Evolutionary conservation across 2,329 filamentous ascomycete genomes (phyloP).

Genomic region (Nemania bipapillata): DNA sequence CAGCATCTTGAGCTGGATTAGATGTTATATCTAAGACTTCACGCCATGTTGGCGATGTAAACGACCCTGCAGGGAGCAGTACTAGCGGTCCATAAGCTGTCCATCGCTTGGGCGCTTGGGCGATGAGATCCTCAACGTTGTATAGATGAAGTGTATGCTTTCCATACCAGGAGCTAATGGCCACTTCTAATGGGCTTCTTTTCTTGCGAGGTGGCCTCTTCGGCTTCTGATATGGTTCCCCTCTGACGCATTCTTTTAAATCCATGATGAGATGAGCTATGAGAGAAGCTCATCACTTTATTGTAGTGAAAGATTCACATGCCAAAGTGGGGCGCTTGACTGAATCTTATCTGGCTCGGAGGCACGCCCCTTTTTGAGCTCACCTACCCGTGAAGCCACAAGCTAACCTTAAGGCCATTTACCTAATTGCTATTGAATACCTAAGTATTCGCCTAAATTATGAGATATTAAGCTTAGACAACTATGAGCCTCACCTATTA

Average conservation of each 20-base stretch:
- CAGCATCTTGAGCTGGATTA: background rate
- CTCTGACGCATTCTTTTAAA: background rate
- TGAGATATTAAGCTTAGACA: too few relatives aligned
- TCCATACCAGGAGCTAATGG: constrained; percentile 29
- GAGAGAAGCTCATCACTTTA: background rate
- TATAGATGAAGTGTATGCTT: constrained; percentile 27
- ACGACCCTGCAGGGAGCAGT: constrained; percentile 69
- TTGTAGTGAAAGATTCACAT: constrained; percentile 10
- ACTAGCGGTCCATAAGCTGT: constrained; percentile 70
- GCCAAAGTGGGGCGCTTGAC: constrained; percentile 11
- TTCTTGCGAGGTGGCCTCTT: constrained; percentile 27
- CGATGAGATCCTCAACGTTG: constrained; percentile 49
- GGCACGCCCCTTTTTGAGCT: constrained; percentile 20
- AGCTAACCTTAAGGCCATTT: too few relatives aligned
- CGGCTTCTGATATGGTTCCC: background rate
- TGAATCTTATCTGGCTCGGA: background rate
- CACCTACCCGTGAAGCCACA: constrained; percentile 7
- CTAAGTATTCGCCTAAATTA: too few relatives aligned
- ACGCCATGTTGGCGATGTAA: constrained; percentile 58
- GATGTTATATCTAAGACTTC: constrained; percentile 47
- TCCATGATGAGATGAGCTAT: constrained; percentile 23
- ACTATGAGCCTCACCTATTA: too few relatives aligned
- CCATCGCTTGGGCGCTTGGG: constrained; percentile 66
- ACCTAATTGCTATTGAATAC: too few relatives aligned
- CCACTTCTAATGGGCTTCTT: constrained; percentile 38